Base-by-base conservation (phyloP, 1,139 yeast genomes). In the Diutina mesorugosa region DNA sequence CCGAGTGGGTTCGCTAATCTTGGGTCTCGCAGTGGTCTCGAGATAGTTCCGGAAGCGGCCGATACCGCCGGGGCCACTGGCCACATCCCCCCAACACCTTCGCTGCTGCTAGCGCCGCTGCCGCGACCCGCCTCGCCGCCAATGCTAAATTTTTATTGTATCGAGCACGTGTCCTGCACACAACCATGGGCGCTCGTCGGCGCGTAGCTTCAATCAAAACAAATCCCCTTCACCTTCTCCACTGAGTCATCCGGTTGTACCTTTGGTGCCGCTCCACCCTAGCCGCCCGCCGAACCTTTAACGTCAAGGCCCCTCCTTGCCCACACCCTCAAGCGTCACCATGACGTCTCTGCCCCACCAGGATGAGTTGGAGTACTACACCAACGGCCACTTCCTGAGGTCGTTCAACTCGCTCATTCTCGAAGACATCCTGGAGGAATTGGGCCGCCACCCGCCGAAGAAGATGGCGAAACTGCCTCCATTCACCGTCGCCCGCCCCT, bases 311-410 rank as follows among this genome's bases (percentile, higher is more conserved):
- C 12, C 38, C 38, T 32, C 38, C 38, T 32, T 32, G 12, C 38
- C 38, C 12, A 8, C 9, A 32, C 12, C 38, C 38, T 9, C 4
- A 32, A 32, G 26, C 30, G 50, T 47, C 35, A 29, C 51, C 51
- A 50, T 50, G 53, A 32, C 53, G 45, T 50, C 53, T 4, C 53
- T 50, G 53, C 53, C 53, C 4, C 53, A 32, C 28, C 28, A 38
- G 21, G 53, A 50, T 46, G 47, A 51, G 54, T 38, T 51, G 46
- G 54, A 51, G 35, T 51, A 38, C 47, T 51, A 38, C 30, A 51
- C 54, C 47, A 51, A 51, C 30, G 47, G 47, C 35, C 54, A 51
- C 12, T 38, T 51, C 21, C 32, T 28, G 47, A 38, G 47, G 47
- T 38, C 45, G 35, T 51, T 51, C 47, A 51, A 51, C 47, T 26